phyloP scores from a whole-genome alignment of 2,329 filamentous ascomycete species.

The Pseudomassariella vexata region DNA sequence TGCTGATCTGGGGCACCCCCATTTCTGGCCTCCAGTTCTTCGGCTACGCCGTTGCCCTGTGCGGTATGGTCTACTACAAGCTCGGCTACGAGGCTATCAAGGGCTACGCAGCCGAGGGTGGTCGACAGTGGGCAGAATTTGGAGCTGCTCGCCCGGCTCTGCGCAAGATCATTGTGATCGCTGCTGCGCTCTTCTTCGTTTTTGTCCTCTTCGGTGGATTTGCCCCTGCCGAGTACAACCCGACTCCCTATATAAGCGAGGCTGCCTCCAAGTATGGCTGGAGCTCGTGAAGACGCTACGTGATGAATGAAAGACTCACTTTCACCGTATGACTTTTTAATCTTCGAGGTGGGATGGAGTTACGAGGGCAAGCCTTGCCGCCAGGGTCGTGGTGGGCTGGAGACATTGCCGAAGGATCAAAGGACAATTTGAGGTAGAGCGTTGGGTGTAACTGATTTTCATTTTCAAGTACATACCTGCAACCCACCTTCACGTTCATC shows the following conservation, averaged over 20 bases:
- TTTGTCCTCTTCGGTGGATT: constrained; percentile 66
- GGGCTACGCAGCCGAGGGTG: constrained; percentile 66
- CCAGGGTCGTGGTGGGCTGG: background rate
- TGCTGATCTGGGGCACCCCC: constrained; percentile 75
- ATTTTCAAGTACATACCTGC: constrained; percentile 1
- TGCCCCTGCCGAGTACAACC: constrained; percentile 53
- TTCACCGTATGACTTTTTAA: constrained; percentile 17
- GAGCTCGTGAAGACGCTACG: constrained; percentile 17
- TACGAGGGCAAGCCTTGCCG: background rate
- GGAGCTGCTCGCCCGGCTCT: constrained; percentile 69
- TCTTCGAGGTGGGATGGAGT: constrained; percentile 11
- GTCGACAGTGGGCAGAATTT: constrained; percentile 81
- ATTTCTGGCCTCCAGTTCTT: constrained; percentile 74
- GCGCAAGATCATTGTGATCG: constrained; percentile 72
- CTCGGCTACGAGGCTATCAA: constrained; percentile 78
- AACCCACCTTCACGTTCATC: background rate
- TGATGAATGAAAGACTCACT: constrained; percentile 7
- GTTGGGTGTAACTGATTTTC: background rate
- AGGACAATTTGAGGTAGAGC: too few relatives aligned
- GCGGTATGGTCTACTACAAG: constrained; percentile 81
- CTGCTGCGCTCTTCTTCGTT: constrained; percentile 54
- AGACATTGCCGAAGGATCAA: background rate
- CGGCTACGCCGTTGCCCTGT: constrained; percentile 74
- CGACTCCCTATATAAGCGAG: constrained; percentile 40
- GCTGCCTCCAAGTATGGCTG: constrained; percentile 44